Base-by-base conservation (phyloP, 2,329 filamentous ascomycete species). In the Fusarium mexicanum region DNA sequence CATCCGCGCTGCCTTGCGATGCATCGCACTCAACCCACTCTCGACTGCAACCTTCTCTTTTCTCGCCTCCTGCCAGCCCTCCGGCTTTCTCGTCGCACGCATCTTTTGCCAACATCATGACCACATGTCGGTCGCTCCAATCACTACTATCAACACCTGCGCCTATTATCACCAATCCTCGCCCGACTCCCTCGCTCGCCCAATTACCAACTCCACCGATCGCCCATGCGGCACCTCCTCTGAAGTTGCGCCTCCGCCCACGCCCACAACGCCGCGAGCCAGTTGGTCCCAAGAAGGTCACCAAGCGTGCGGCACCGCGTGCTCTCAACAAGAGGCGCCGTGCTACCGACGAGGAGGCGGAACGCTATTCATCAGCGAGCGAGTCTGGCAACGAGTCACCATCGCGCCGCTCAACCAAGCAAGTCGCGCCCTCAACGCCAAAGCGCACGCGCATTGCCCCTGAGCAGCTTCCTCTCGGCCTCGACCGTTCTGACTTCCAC, bases 401-500 rank as follows among this genome's bases (percentile, higher is more conserved):
- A 13, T 73, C 67, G n/a, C 59, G 66, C 46, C 55, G 37, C 48
- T 38, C 54, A 20, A 70, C 57, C 33, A 66, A 73, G 50, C 78
- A 80, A 9, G 68, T 75, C 22, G 79, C 81, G 46, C 87, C 86
- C 7, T 84, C 85, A 50, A 92, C 90, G 14, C 90, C 90, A 2
- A 91, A 91, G 80, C 87, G 90, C 61, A 84, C 87, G 67, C 88
- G 89, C 73, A 87, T 91, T 63, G 89, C 89, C 37, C 90, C 90
- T 4, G 88, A 89, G 74, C 83, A 86, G n/a, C 80, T 92, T 1
- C 90, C 90, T 11, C 84, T 91, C 2, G 90, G 90, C 8, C 85
- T 91, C 17, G 88, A 86, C 71, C 86, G 89, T 35, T 81, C 85
- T 41, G 89, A 91, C 79, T 92, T 88, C 76, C 89, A 91, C 81